Evolutionary conservation across 2,329 filamentous ascomycete genomes (phyloP).

Genomic region (Biscogniauxia sp.): DNA sequence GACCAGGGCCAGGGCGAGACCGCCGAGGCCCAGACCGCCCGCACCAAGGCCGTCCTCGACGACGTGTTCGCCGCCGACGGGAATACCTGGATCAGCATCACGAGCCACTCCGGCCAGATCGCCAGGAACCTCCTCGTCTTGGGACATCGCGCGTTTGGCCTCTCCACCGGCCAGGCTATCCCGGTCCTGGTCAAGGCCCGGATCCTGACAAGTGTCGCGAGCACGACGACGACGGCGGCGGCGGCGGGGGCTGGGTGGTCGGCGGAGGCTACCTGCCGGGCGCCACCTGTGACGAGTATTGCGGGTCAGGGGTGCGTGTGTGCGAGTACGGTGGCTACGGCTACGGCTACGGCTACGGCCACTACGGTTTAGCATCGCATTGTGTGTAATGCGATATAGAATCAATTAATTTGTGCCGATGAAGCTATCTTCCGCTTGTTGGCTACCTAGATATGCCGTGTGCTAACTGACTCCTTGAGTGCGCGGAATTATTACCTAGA

Average conservation of each 20-base stretch:
- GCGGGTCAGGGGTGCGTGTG: conserved; percentile 42
- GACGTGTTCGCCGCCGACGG: conserved; percentile 54
- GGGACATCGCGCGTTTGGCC: conserved; percentile 58
- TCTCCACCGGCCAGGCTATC: conserved; percentile 67
- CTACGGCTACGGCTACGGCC: conserved; percentile 1
- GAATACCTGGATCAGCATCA: conserved; percentile 57
- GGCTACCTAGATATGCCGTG: too few species aligned
- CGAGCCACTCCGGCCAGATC: conserved; percentile 60
- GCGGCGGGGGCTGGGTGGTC: conserved; percentile 38
- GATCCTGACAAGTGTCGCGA: conserved; percentile 31
- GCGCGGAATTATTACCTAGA: too few species aligned
- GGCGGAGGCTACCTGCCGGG: conserved; percentile 41
- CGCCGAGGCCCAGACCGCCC: conserved; percentile 45
- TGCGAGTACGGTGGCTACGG: conserved; percentile 21
- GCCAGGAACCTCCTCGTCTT: conserved; percentile 51
- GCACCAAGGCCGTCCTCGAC: conserved; percentile 51
- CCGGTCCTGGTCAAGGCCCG: conserved; percentile 64
- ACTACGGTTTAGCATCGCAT: conserved; percentile 2
- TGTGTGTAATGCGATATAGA: not conserved
- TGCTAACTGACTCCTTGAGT: too few species aligned
- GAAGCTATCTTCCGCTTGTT: not conserved
- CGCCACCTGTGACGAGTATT: conserved; percentile 44
- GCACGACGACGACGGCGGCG: conserved; percentile 34
- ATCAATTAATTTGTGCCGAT: not conserved
- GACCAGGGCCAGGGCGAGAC: conserved; percentile 44